Base-by-base conservation (phyloP, 2,329 filamentous ascomycete genomes). In the Talaromyces pinophilus region DNA sequence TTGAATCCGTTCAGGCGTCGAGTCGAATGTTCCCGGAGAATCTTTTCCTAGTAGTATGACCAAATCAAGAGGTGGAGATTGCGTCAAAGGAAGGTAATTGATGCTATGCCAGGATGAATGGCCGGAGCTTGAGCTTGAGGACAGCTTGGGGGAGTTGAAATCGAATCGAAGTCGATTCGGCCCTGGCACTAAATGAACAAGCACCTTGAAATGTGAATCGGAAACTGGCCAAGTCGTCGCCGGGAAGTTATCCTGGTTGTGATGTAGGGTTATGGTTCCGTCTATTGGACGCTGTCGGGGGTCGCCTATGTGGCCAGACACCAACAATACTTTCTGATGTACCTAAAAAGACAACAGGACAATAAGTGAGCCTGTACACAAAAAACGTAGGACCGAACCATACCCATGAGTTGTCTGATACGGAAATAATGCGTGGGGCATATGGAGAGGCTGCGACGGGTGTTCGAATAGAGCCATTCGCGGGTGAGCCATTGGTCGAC, bases 141-240 rank as follows among this genome's bases (percentile, higher is more conserved):
- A 88, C 35, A 95, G 83, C 77, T 95, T 96, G 3, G 92, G 90
- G 38, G 91, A 95, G 57, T 85, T 85, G 75, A 97, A 98, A 75
- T 97, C 94, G 71, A 98, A 90, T 28, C 92, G 90, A 35, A 98
- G 80, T 71, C 87, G 89, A 78, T 99, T 99, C 64, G 92, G 91
- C 0, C 95, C 95, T 4, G 95, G 93, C 69, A 91, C 88, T n/a
- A 99, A 86, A 77, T 97, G 92, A 10, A 97, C 85, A 35, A 98
- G 83, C 5, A 90, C 90, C 80, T 98, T 98, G 84, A 97, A 98
- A 77, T 93, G 89, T 2, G 92, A 96, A 69, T 92, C 90, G 75
- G 85, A 90, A 11, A 97, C 94, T 1, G 93, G 94, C 93, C 94
- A 98, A 71, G 84, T 85, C 13, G 88, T 91, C 0, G 91, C 82